Evolutionary conservation across 2,329 filamentous ascomycete species (phyloP), one percentile per base, ranked within the genome.

Genomic region (Anthostomella pinea): DNA sequence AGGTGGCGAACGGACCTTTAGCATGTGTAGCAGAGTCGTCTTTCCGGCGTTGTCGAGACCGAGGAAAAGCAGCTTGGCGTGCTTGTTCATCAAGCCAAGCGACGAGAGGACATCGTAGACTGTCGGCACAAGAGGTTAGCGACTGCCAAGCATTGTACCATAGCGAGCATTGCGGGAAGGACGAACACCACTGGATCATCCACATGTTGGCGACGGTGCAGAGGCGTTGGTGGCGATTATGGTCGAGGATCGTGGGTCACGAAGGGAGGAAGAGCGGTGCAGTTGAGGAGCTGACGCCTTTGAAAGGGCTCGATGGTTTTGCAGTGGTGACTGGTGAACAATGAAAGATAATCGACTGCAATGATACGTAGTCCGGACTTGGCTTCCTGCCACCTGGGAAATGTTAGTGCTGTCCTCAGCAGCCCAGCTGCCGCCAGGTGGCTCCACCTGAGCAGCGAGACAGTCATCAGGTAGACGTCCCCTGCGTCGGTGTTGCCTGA

Each of bases 171-270:
- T n/a, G n/a, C n/a, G 31, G 23, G 30, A 39, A 35, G 46, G 26
- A 73, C 81, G 62, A 88, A 94, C 87, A 94, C 88, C 89, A 95
- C 79, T 91, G 89, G 64, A 95, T 70, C 66, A 95, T 85, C 87
- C 87, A 95, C 89, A 95, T 95, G 49, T 60, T 74, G 68, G 52
- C 49, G 29, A 22, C 10, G 35, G 22, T n/a, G 30, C 4, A n/a
- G n/a, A n/a, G n/a, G n/a, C n/a, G n/a, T n/a, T n/a, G n/a, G n/a
- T n/a, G n/a, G n/a, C n/a, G n/a, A n/a, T n/a, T n/a, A n/a, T n/a
- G n/a, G n/a, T n/a, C 32, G 27, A 36, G 23, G 35, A 26, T 31
- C 41, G 33, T 34, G 33, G 24, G 35, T 35, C 40, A 21, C 28
- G 24, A 27, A 38, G 26, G 34, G 38, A 29, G 23, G 22, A 35